A percentile compares a stretch with the other conserved stretches of the same genome.
Evolutionary conservation across 2,329 filamentous ascomycete species (phyloP).

Genomic region (Monosporascus sp.): DNA sequence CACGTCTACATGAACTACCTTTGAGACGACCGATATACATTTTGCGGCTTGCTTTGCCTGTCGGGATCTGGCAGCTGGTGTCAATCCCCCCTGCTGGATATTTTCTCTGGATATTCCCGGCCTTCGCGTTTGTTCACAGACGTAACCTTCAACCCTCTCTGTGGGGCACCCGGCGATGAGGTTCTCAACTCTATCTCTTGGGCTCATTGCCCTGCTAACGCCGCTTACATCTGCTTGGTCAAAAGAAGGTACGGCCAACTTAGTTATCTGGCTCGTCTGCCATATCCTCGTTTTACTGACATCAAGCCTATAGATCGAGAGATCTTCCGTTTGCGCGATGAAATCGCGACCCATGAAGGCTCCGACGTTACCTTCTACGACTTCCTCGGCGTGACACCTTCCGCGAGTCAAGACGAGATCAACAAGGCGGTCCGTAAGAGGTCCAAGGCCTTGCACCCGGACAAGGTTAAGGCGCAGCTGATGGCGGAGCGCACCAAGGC

Average conservation of each 20-base stretch:
- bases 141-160: not conserved
- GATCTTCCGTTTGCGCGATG: conserved; percentile 92
- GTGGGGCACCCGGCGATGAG: conserved; percentile 58
- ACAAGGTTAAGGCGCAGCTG: conserved; percentile 88
- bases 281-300: not conserved
- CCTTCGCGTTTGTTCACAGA: too few relatives aligned
- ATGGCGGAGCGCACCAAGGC: conserved; percentile 60
- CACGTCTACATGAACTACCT: too few relatives aligned
- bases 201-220: conserved; percentile 63
- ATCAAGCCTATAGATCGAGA: conserved; percentile 66
- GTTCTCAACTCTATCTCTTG: conserved; percentile 58
- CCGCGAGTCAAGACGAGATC: conserved; percentile 79
- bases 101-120: not conserved
- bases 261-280: not conserved
- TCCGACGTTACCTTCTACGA: conserved; percentile 85
- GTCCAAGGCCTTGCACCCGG: conserved; percentile 77
- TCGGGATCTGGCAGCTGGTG: too few relatives aligned
- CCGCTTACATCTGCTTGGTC: conserved; percentile 71
- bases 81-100: not conserved
- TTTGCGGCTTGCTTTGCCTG: too few relatives aligned
- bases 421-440: conserved; percentile 91
- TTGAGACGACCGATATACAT: too few relatives aligned
- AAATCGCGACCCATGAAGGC: conserved; percentile 72
- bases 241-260: conserved; percentile 63
- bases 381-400: conserved; percentile 71